These are phyloP conservation scores for Verticillium isaacii DNA, from an alignment of 2,329 filamentous ascomycete genomes.

Conservation along the genomic window DNA sequence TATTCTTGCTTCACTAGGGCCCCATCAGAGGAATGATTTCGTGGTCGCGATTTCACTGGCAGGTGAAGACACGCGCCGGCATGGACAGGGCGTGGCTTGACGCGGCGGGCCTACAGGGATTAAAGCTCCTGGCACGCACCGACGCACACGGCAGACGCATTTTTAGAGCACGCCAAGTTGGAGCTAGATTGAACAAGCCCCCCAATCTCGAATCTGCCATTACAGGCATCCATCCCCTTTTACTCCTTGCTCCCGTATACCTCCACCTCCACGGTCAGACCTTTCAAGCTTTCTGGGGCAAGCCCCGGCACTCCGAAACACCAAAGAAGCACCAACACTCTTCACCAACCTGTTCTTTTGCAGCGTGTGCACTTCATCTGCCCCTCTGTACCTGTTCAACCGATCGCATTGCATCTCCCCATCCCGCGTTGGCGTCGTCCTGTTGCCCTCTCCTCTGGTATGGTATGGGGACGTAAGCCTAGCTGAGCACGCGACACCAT, in stretches of 20 bases:
- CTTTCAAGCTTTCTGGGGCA: neutral
- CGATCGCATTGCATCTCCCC: neutral
- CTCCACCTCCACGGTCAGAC: neutral
- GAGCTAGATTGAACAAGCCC: neutral
- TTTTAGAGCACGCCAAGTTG: constrained; percentile 3
- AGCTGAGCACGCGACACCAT: neutral
- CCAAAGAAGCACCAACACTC: neutral
- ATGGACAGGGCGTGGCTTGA: neutral
- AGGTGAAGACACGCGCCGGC: neutral
- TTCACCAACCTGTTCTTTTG: neutral
- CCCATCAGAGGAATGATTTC: neutral
- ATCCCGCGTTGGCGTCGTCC: neutral
- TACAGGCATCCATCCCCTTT: neutral
- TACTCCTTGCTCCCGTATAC: neutral
- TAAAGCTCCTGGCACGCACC: neutral
- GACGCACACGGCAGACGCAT: neutral
- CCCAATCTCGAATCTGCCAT: neutral
- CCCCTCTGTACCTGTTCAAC: neutral
- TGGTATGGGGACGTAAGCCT: neutral
- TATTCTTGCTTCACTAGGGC: neutral
- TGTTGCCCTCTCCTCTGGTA: neutral
- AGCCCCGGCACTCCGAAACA: neutral
- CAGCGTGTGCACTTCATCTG: neutral
- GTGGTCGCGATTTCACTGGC: neutral
- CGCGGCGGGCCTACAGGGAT: neutral